Evolutionary conservation across 768 basidiomycete genomes (phyloP).

Genomic region (Pisolithus orientalis): DNA sequence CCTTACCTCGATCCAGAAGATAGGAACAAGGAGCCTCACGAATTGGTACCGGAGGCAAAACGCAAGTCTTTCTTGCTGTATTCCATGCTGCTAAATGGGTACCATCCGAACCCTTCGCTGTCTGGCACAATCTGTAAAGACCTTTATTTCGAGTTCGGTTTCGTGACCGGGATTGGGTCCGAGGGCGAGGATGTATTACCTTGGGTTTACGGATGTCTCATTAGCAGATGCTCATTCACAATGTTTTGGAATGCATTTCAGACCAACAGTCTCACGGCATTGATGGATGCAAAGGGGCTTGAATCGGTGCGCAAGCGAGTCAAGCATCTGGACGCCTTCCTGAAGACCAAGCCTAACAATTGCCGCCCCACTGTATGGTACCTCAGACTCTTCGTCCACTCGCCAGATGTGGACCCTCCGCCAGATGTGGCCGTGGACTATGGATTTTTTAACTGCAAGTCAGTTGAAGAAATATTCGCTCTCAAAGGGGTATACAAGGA

Average conservation of each 20-base stretch:
- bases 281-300: conserved; percentile 21
- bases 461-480: conserved; percentile 16
- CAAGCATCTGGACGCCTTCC: conserved; percentile 24
- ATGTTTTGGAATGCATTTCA: conserved; percentile 27
- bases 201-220: conserved; percentile 18
- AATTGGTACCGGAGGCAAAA: neutral
- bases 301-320: neutral
- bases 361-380: conserved; percentile 30
- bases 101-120: neutral
- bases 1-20: conserved; percentile 1
- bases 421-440: conserved; percentile 24
- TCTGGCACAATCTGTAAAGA: neutral
- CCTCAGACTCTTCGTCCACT: conserved; percentile 27
- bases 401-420: neutral
- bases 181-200: conserved; percentile 1
- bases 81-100: neutral
- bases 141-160: conserved; percentile 10
- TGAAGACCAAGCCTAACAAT: neutral
- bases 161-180: conserved; percentile 3
- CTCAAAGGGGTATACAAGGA: conserved; percentile 27
- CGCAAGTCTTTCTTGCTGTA: neutral
- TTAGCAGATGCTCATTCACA: conserved; percentile 27
- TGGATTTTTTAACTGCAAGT: conserved; percentile 31
- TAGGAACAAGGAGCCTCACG: neutral
- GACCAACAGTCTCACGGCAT: conserved; percentile 15